Evolutionary conservation across 2,329 filamentous ascomycete genomes (phyloP), one percentile per base, ranked within the genome.

Genomic region (Ceratocystis destructans): DNA sequence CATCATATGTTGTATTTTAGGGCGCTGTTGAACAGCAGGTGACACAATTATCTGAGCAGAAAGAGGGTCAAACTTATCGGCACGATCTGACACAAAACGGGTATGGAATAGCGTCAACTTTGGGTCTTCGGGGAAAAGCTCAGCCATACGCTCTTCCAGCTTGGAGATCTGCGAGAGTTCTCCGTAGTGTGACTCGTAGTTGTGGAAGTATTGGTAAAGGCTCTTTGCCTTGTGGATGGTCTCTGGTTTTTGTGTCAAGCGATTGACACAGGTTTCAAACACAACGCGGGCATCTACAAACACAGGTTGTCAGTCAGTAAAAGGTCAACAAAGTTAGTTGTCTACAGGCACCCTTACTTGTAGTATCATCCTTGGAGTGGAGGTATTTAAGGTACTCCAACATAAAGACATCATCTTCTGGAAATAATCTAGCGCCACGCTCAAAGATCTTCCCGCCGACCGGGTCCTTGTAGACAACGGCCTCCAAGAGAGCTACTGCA

Each of bases 361-460:
- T 96, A 61, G 91, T 87, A 75, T 99, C 94, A 71, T 96, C 93
- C 73, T 89, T 90, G 12, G 89, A 87, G 71, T 97, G 88, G 68
- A 99, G 79, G 75, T 96, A 94, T 77, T 96, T 96, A 71, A 99
- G 81, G 75, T 99, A 97, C 75, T 97, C 92, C 64, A 99, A 82
- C 69, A 95, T 90, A 76, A 97, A 97, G 67, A 86, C 82, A 74
- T 96, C 92, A 72, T 97, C 93, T 62, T 95, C 90, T 0, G 93
- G 93, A 73, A 97, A 99, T 12, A 99, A 80, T 73, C 90, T 94
- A 69, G 93, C 86, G 22, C 94, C 94, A 59, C 93, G 88, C 74
- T 99, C 94, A 70, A 97, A 96, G 68, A 99, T 97, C 77, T 94
- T 96, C 55, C 88, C 89, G 1, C 92, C 93, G 0, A 94, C 90